A percentile compares a stretch with the other conserved stretches of the same genome.
Evolutionary conservation across 257 asterid genomes (phyloP).

Genomic region (Nicotiana attenuata): DNA sequence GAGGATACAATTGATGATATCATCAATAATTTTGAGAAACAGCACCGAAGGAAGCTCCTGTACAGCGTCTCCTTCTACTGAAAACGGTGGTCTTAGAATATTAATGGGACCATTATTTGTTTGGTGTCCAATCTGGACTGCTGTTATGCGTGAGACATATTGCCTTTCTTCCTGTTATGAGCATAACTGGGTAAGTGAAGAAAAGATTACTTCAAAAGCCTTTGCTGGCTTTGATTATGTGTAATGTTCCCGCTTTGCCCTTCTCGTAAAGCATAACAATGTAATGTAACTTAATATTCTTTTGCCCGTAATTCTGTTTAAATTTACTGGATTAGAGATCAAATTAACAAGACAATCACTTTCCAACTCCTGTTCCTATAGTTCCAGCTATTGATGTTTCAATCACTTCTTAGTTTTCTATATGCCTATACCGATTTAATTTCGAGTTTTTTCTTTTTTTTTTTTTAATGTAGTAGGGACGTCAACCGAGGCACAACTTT

Average conservation of each 20-base stretch:
- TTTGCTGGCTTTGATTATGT: neutral
- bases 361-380: neutral
- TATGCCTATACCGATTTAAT: neutral
- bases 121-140: neutral
- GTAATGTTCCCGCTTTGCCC: neutral
- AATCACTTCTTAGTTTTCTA: neutral
- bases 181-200: neutral
- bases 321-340: neutral
- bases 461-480: neutral
- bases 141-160: neutral
- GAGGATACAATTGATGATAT: conserved; percentile 73
- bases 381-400: neutral
- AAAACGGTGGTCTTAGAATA: conserved; percentile 7
- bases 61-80: conserved; percentile 72
- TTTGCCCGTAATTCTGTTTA: neutral
- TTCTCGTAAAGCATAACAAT: neutral
- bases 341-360: neutral
- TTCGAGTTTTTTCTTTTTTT: too few species aligned
- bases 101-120: neutral
- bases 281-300: neutral
- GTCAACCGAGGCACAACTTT: neutral
- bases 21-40: conserved; percentile 66
- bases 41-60: conserved; percentile 64
- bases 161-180: neutral
- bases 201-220: neutral